Conservation (phyloP, 2,329 filamentous ascomycete species). For the Exophiala calicioides region DNA sequence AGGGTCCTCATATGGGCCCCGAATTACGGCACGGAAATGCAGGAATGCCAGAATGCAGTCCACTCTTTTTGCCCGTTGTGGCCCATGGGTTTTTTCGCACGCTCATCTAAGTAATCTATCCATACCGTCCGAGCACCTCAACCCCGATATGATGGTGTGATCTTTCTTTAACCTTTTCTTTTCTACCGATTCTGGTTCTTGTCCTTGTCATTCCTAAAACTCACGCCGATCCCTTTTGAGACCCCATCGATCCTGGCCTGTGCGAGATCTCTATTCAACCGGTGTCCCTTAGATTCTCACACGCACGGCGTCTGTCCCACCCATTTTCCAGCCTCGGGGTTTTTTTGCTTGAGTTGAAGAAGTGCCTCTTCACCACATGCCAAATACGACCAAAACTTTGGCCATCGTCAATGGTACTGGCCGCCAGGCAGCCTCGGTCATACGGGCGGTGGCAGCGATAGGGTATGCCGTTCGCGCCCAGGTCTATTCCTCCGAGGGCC, state of each 20-base stretch:
- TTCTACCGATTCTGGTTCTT: conserved; percentile 3
- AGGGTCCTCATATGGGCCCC: conserved; percentile 27
- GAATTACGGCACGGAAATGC: conserved; percentile 23
- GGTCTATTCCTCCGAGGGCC: conserved; percentile 79
- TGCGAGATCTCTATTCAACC: no score
- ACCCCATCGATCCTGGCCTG: background rate
- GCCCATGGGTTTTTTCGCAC: conserved; percentile 1
- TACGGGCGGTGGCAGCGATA: conserved; percentile 88
- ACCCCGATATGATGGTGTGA: conserved; percentile 7
- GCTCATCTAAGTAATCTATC: background rate
- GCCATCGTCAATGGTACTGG: conserved; percentile 95
- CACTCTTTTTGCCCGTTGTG: conserved; percentile 20
- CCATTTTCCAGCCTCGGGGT: conserved; percentile 1
- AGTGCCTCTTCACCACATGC: conserved; percentile 24
- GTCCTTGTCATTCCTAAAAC: background rate
- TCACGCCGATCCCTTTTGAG: no score
- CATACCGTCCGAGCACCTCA: background rate
- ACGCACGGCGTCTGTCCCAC: conserved; percentile 1
- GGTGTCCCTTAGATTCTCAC: no score
- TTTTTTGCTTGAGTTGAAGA: background rate
- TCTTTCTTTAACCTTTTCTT: conserved; percentile 7
- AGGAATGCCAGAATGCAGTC: conserved; percentile 22
- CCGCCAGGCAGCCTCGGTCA: conserved; percentile 91
- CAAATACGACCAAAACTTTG: conserved; percentile 65
- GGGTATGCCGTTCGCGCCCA: conserved; percentile 93